Evolutionary conservation across 768 basidiomycete species (phyloP).

Genomic region (Calvatia gigantea): DNA sequence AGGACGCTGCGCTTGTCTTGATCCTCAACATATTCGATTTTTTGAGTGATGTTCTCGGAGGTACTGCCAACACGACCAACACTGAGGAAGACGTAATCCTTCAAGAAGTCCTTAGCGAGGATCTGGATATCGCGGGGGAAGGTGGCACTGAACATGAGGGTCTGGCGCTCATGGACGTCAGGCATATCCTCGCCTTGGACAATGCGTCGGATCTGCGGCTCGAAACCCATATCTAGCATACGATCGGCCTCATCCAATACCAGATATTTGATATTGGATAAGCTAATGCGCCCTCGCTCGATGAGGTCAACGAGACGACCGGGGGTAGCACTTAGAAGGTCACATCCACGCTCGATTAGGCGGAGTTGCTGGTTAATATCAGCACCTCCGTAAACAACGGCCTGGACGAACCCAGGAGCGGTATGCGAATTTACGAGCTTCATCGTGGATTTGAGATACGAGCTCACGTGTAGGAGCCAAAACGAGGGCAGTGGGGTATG

Average conservation of each 20-base stretch:
- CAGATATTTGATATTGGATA: conserved; percentile 95
- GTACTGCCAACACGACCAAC: conserved; percentile 98
- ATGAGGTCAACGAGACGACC: conserved; percentile 98
- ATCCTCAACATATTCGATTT: conserved; percentile 98
- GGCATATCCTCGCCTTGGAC: conserved; percentile 99
- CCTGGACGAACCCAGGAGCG: conserved; percentile 99
- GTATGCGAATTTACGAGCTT: conserved; percentile 98
- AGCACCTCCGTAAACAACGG: conserved; percentile 98
- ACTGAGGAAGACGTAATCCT: conserved; percentile 98
- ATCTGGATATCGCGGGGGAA: conserved; percentile 99
- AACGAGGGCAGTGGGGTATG: conserved; percentile 95
- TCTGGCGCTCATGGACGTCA: conserved; percentile 85
- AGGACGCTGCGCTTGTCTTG: conserved; percentile 94
- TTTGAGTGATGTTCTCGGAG: conserved; percentile 99
- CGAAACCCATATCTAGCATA: conserved; percentile 99
- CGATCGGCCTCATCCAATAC: conserved; percentile 99
- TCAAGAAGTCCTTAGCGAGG: conserved; percentile 92
- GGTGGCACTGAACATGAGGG: conserved; percentile 99
- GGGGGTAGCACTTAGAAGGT: conserved; percentile 94
- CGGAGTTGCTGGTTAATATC: conserved; percentile 97
- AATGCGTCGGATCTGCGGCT: conserved; percentile 97
- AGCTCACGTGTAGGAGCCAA: conserved; percentile 98
- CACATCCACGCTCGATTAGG: conserved; percentile 93
- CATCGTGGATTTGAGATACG: conserved; percentile 98
- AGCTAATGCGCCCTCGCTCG: conserved; percentile 94